Conservation (phyloP, 352 stramenopile species). For the Phytophthora quininea region DNA sequence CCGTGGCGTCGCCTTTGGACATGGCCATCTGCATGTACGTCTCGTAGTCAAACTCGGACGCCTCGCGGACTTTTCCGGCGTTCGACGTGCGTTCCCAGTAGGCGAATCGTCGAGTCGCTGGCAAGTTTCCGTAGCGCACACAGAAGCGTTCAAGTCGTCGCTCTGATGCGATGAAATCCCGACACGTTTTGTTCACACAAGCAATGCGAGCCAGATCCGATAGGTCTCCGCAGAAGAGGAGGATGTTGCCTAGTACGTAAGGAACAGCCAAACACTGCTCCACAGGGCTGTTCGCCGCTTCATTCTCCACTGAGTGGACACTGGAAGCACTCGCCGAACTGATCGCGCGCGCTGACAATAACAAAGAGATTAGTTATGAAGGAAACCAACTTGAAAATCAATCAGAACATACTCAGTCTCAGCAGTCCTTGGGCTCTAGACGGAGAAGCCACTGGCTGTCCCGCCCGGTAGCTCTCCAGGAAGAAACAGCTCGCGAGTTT, state of each 20-base stretch:
- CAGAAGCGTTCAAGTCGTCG: conserved; percentile 80
- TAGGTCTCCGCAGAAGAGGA: conserved; percentile 73
- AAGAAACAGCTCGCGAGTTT: conserved; percentile 53
- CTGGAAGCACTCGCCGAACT: conserved; percentile 29
- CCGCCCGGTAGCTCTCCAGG: conserved; percentile 60
- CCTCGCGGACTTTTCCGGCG: conserved; percentile 44
- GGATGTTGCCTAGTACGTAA: conserved; percentile 77
- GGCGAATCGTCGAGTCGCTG: conserved; percentile 55
- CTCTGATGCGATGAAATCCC: conserved; percentile 70
- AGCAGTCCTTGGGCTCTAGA: conserved; percentile 42
- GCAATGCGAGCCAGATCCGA: conserved; percentile 50
- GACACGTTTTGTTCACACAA: conserved; percentile 61
- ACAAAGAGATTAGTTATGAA: background rate
- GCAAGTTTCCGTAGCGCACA: conserved; percentile 76
- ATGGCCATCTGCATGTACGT: conserved; percentile 86
- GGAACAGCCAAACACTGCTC: conserved; percentile 62
- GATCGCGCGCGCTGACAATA: conserved; percentile 30
- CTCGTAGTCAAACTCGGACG: conserved; percentile 79
- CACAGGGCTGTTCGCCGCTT: conserved; percentile 14
- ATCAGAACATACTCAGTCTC: conserved; percentile 49
- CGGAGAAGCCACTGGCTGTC: conserved; percentile 15
- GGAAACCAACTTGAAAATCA: too few species aligned
- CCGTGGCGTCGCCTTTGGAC: conserved; percentile 84
- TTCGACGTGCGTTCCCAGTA: conserved; percentile 77
- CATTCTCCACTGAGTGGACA: conserved; percentile 26